These are phyloP conservation scores for Solanum virginianum DNA, from an alignment of 257 asterid species.

Conservation along the genomic window DNA sequence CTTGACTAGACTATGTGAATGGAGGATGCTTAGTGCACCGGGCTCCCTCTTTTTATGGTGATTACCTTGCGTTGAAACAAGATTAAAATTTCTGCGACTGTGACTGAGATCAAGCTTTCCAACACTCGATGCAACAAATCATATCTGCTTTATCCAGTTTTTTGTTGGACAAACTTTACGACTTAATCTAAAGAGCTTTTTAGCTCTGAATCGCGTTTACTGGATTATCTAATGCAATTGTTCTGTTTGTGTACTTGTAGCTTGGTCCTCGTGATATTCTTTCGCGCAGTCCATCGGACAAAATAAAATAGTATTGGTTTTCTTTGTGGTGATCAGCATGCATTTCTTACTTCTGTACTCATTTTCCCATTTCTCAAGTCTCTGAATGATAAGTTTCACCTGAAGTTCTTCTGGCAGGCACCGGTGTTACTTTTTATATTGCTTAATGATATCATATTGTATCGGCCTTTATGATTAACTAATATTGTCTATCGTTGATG, in stretches of 20 bases:
- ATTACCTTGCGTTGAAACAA: neutral
- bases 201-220: neutral
- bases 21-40: neutral
- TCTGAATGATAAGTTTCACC: neutral
- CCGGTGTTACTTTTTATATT: neutral
- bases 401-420: neutral
- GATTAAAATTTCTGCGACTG: neutral
- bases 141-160: neutral
- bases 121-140: neutral
- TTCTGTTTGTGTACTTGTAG: neutral
- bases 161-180: neutral
- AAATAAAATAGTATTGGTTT: neutral
- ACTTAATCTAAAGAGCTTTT: neutral
- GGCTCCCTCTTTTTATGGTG: neutral
- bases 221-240: neutral
- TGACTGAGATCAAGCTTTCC: neutral
- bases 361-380: neutral
- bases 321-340: neutral
- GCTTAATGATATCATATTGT: neutral
- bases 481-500: neutral
- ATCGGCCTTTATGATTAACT: neutral
- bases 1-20: neutral
- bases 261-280: neutral
- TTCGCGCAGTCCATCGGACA: neutral
- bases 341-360: neutral